phyloP scores from a whole-genome alignment of 2,329 filamentous ascomycete species.

The Alternaria sp. region DNA sequence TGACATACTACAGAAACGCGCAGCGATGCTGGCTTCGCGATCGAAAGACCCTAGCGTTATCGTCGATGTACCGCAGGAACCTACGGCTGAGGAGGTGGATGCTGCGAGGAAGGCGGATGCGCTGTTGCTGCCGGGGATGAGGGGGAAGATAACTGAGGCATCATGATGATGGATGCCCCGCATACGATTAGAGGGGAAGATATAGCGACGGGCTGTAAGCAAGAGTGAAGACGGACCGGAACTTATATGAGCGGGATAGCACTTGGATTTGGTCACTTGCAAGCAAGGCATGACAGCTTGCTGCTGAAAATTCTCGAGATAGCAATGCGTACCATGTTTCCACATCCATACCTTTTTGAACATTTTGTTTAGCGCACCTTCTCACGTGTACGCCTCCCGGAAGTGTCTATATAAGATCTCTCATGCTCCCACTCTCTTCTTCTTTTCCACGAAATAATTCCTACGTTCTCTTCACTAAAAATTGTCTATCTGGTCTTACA shows the following conservation, averaged over 20 bases:
- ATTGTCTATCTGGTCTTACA: too few relatives aligned
- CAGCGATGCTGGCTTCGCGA: constrained; percentile 45
- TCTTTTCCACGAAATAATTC: neutral
- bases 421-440: fast-evolving
- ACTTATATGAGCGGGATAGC: too few relatives aligned
- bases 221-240: too few relatives aligned
- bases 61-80: constrained; percentile 53
- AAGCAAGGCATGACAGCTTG: too few relatives aligned
- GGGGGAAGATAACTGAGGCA: neutral
- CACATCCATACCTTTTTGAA: fast-evolving
- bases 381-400: neutral
- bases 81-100: constrained; percentile 54
- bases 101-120: constrained; percentile 35
- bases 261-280: neutral
- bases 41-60: constrained; percentile 54
- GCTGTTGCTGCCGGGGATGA: neutral
- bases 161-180: too few relatives aligned
- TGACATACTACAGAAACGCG: constrained; percentile 43
- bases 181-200: too few relatives aligned
- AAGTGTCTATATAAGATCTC: neutral
- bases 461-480: neutral
- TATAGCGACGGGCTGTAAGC: too few relatives aligned
- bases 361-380: neutral
- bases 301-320: too few relatives aligned
- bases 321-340: too few relatives aligned